Conservation (phyloP, 805 yeast genomes). For the Dipodascus albidus region DNA sequence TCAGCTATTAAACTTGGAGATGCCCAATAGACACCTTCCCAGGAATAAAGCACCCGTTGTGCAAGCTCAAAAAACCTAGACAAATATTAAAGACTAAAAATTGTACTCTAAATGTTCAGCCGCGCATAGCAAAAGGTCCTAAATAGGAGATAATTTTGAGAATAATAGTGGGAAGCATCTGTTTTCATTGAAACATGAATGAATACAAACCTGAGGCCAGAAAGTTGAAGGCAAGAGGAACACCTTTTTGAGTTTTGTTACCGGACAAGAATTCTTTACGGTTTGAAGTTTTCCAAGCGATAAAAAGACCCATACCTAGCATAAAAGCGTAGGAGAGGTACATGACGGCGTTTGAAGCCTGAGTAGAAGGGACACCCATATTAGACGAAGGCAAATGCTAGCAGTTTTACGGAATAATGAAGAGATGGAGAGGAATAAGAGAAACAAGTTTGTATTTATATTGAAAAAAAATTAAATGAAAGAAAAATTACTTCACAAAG, state of each 20-base stretch:
- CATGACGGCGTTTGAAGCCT: constrained; percentile 53
- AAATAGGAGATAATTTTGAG: background rate
- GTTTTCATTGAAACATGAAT: background rate
- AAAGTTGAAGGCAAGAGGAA: constrained; percentile 79
- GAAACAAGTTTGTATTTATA: background rate
- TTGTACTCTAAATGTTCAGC: too few relatives aligned
- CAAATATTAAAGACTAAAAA: constrained; percentile 4
- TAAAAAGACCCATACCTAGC: constrained; percentile 40
- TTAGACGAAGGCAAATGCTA: too few relatives aligned
- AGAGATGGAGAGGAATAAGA: background rate
- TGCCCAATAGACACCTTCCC: too few relatives aligned
- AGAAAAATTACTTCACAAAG: too few relatives aligned
- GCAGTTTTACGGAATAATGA: background rate
- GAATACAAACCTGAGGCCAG: constrained; percentile 73
- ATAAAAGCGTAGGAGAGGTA: constrained; percentile 48
- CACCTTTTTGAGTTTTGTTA: constrained; percentile 67
- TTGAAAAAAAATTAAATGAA: too few relatives aligned
- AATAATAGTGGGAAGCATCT: constrained; percentile 1
- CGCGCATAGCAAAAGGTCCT: background rate
- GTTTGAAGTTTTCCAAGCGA: constrained; percentile 49
- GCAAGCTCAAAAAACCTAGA: constrained; percentile 7
- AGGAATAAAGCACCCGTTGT: constrained; percentile 36
- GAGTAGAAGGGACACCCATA: constrained; percentile 36
- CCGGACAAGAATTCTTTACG: constrained; percentile 55
- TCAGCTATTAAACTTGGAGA: too few relatives aligned